Conservation (phyloP, 2,329 filamentous ascomycete species). For the Colletotrichum lini region DNA sequence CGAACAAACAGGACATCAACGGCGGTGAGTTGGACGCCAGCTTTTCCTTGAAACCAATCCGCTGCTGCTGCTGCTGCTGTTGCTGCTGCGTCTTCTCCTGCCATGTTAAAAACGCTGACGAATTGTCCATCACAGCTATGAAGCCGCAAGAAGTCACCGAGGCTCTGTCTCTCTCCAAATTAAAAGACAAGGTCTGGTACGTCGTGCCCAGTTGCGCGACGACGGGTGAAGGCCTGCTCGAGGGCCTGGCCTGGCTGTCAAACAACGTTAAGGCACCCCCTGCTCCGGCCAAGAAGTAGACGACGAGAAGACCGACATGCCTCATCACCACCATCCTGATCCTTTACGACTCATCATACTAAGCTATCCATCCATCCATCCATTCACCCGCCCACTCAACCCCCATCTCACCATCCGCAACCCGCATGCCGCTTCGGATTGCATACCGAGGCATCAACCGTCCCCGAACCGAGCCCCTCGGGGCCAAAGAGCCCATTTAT, state of each 20-base stretch:
- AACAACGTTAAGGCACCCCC: slow-evolving; percentile 83
- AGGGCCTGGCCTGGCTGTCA: slow-evolving; percentile 86
- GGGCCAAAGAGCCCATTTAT: not conserved
- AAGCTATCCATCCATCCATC: not conserved
- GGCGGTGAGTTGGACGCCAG: slow-evolving; percentile 68
- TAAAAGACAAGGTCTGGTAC: slow-evolving; percentile 89
- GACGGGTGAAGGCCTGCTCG: slow-evolving; percentile 84
- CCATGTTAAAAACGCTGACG: slow-evolving; percentile 12
- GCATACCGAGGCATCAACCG: slow-evolving; percentile 20
- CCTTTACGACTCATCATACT: slow-evolving; percentile 10
- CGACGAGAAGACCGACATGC: slow-evolving; percentile 24
- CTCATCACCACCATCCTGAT: slow-evolving; percentile 17
- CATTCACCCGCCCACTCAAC: slow-evolving; percentile 2
- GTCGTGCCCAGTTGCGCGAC: slow-evolving; percentile 88
- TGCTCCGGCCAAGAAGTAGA: slow-evolving; percentile 68
- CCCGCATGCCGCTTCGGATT: slow-evolving; percentile 11
- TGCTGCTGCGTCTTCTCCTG: not conserved
- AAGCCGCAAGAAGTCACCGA: slow-evolving; percentile 85
- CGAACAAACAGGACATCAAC: slow-evolving; percentile 97
- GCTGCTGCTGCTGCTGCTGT: not conserved
- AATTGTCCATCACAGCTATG: slow-evolving; percentile 70
- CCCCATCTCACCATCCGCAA: slow-evolving; percentile 12
- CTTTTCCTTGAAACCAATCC: not conserved
- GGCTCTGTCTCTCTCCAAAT: slow-evolving; percentile 79
- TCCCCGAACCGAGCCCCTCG: slow-evolving; percentile 10